Conservation (phyloP, 2,329 filamentous ascomycete genomes). For the Ceratocystis albifundus region DNA sequence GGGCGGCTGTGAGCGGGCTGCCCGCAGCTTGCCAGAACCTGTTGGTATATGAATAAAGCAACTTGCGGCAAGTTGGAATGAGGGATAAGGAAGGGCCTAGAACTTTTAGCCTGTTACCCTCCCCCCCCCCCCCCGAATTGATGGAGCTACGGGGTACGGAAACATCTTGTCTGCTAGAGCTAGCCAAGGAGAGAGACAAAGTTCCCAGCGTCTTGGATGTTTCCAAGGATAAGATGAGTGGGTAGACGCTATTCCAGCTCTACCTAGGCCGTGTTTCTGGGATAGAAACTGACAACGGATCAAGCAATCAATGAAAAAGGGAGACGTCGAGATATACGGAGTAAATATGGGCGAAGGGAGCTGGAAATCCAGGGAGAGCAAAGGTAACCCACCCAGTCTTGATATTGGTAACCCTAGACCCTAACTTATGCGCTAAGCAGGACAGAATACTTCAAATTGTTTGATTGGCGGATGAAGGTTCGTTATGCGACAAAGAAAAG, state of each 20-base stretch:
- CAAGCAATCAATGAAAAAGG: constrained; percentile 1
- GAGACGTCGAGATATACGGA: background rate
- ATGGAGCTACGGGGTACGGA: background rate
- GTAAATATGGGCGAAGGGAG: background rate
- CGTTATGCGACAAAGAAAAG: too few relatives aligned
- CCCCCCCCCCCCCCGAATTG: too few relatives aligned
- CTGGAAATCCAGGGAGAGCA: background rate
- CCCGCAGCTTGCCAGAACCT: background rate
- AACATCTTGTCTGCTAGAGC: background rate
- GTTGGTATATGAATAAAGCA: background rate
- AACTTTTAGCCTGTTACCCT: background rate
- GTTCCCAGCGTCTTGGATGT: constrained; percentile 3
- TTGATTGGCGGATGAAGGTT: background rate
- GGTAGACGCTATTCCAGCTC: background rate
- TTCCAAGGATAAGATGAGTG: background rate
- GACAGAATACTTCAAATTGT: background rate
- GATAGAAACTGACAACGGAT: constrained; percentile 5
- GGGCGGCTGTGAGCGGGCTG: background rate
- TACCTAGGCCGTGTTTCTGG: constrained; percentile 11
- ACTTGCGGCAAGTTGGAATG: background rate
- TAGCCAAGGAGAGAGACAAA: background rate
- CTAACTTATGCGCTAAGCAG: too few relatives aligned
- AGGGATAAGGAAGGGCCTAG: constrained; percentile 6
- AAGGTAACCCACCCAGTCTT: background rate
- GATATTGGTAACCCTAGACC: background rate